Evolutionary conservation across 2,329 filamentous ascomycete genomes (phyloP).

Genomic region (Diplocarpon mali): DNA sequence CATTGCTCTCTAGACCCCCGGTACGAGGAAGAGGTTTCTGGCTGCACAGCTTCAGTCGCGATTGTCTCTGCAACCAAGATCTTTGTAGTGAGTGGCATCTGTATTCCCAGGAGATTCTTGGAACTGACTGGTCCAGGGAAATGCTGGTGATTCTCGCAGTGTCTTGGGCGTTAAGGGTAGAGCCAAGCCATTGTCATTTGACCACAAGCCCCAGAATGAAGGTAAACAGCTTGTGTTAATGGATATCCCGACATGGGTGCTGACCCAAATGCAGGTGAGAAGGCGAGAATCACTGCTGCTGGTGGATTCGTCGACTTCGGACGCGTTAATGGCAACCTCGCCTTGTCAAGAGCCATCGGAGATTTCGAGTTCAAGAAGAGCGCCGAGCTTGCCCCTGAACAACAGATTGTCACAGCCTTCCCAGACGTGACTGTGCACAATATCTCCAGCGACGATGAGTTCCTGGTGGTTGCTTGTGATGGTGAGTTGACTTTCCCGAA

Average conservation of each 20-base stretch:
- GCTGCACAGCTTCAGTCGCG: conserved; percentile 89
- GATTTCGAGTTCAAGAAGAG: conserved; percentile 99
- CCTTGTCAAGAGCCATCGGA: conserved; percentile 90
- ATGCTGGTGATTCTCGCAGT: conserved; percentile 90
- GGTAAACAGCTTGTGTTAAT: conserved; percentile 37
- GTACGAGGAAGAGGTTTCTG: conserved; percentile 96
- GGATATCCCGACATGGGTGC: conserved; percentile 8
- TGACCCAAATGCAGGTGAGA: conserved; percentile 57
- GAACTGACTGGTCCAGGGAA: conserved; percentile 53
- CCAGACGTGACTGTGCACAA: conserved; percentile 91
- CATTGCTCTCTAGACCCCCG: conserved; percentile 61
- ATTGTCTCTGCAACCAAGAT: conserved; percentile 86
- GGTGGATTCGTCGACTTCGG: conserved; percentile 98
- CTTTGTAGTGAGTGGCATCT: conserved; percentile 65
- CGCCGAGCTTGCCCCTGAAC: conserved; percentile 90
- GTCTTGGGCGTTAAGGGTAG: conserved; percentile 94
- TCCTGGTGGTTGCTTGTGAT: conserved; percentile 85
- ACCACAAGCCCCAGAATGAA: conserved; percentile 98
- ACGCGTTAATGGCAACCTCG: conserved; percentile 94
- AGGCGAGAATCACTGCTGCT: conserved; percentile 87
- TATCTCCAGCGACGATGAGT: conserved; percentile 86
- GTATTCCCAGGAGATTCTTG: neutral
- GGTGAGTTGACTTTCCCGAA: conserved; percentile 46
- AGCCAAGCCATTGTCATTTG: conserved; percentile 95
- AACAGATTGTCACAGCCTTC: conserved; percentile 95